Base-by-base conservation (phyloP, 1,284 basidiomycete genomes). In the Thecaphora thlaspeos region DNA sequence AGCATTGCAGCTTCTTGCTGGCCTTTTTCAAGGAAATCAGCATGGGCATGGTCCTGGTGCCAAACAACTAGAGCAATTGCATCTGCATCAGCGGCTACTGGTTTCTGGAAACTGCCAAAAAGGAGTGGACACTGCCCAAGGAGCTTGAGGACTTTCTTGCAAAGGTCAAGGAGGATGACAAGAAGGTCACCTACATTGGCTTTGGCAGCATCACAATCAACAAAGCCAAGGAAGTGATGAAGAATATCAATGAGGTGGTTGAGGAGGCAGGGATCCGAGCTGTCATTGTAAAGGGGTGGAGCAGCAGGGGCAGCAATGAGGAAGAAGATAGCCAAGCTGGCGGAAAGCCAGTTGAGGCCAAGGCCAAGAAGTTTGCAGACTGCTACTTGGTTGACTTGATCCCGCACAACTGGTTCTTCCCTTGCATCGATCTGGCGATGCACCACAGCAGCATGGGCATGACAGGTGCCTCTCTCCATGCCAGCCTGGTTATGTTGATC, bases 361-460 rank as follows among this genome's bases (percentile, higher is more conserved):
- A n/a, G n/a, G n/a, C n/a, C n/a, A n/a, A n/a, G n/a, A n/a, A n/a
- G n/a, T n/a, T n/a, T n/a, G n/a, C n/a, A n/a, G 81, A 84, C 55
- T 79, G 87, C 14, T 85, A 85, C 75, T 83, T 86, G 2, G 87
- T 98, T 55, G 83, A 87, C 24, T 91, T 91, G 2, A 85, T 97
- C 44, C 94, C 94, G 37, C 94, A 98, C 73, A 91, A 96, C 74
- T 97, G 95, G 95, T 80, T 98, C 32, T 98, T 98, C 82, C 85
- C 85, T 52, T 84, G 87, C 46, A 90, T 98, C 60, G 90, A 96
- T 75, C 93, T 92, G 14, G 91, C 91, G 21, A 95, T 92, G 68
- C 94, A 98, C 81, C 94, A 98, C 73, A 86, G 94, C 55, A 94
- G 94, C 46, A 91, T 94, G 5, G 94, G 94, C 18, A 96, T 93